These are phyloP conservation scores for Raffaelea ambrosiae DNA, from an alignment of 2,329 filamentous ascomycete genomes.

Conservation along the genomic window DNA sequence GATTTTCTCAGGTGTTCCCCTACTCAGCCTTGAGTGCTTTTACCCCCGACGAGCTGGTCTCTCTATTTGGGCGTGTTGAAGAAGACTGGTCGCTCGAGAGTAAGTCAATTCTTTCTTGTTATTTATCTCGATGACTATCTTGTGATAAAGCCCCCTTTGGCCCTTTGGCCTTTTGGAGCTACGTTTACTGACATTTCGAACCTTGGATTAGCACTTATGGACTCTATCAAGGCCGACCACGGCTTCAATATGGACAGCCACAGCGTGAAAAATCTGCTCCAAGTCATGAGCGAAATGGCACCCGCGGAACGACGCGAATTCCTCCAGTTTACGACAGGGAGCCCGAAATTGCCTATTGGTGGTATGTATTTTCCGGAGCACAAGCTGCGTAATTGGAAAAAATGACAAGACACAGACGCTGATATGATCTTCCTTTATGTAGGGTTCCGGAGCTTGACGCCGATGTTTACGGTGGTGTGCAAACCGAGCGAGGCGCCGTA, in stretches of 20 bases:
- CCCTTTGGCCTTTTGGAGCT: neutral
- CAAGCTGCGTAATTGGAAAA: too few relatives aligned
- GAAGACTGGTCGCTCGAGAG: conserved; percentile 98
- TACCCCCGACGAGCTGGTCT: conserved; percentile 89
- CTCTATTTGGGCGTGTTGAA: conserved; percentile 83
- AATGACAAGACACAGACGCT: neutral
- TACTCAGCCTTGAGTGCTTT: conserved; percentile 89
- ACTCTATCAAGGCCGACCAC: conserved; percentile 97
- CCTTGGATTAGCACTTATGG: conserved; percentile 81
- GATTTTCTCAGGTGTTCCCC: conserved; percentile 94
- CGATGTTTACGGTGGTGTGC: conserved; percentile 98
- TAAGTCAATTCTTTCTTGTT: conserved; percentile 38
- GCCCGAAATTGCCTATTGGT: conserved; percentile 95
- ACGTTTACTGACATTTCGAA: conserved; percentile 15
- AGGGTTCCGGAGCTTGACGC: conserved; percentile 76
- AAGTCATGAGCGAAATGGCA: conserved; percentile 85
- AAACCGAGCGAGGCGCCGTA: conserved; percentile 95
- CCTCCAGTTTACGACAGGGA: conserved; percentile 94
- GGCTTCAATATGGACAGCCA: conserved; percentile 98
- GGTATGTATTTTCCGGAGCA: conserved; percentile 48
- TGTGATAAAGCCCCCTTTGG: too few relatives aligned
- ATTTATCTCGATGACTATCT: neutral
- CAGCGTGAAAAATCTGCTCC: conserved; percentile 85
- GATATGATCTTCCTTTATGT: too few relatives aligned
- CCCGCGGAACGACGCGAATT: conserved; percentile 77